Conservation (phyloP, 192 early-diverging fungal species). For the Bifiguratus adelaidae region DNA sequence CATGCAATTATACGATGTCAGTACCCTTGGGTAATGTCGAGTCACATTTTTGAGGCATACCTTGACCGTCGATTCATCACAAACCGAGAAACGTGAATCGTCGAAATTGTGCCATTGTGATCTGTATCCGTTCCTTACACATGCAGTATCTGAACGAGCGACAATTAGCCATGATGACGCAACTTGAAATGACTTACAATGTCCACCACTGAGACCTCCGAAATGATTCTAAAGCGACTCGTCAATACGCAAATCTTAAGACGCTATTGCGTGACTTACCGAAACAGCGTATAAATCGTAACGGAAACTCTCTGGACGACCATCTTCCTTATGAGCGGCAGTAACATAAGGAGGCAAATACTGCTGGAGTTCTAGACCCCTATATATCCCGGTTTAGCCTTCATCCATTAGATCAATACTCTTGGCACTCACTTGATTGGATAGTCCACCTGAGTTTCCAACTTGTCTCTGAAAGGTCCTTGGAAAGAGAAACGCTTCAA, state of each 20-base stretch:
- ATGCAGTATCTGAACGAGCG: slow-evolving; percentile 44
- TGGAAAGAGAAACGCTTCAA: slow-evolving; percentile 89
- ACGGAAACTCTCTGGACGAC: neutral
- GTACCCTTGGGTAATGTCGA: neutral
- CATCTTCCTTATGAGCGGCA: slow-evolving; percentile 1
- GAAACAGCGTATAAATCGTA: slow-evolving; percentile 82
- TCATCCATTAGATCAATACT: neutral
- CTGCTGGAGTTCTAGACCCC: slow-evolving; percentile 40
- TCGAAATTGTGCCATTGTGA: slow-evolving; percentile 81
- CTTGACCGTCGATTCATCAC: slow-evolving; percentile 38
- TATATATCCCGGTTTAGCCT: neutral
- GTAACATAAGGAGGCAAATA: slow-evolving; percentile 31
- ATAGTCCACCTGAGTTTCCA: slow-evolving; percentile 80
- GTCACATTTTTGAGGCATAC: slow-evolving; percentile 25
- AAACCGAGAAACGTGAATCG: slow-evolving; percentile 61
- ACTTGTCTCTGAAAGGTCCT: slow-evolving; percentile 88
- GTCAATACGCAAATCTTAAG: neutral
- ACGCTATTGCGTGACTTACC: neutral
- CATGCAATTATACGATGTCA: neutral
- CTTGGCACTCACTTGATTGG: slow-evolving; percentile 42
- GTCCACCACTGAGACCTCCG: slow-evolving; percentile 63
- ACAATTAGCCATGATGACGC: neutral
- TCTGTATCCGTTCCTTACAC: slow-evolving; percentile 48
- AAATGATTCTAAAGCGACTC: slow-evolving; percentile 47
- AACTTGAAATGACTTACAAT: slow-evolving; percentile 29